These are phyloP conservation scores for Tephrocybe rancida DNA, from an alignment of 768 basidiomycete genomes.

Conservation along the genomic window DNA sequence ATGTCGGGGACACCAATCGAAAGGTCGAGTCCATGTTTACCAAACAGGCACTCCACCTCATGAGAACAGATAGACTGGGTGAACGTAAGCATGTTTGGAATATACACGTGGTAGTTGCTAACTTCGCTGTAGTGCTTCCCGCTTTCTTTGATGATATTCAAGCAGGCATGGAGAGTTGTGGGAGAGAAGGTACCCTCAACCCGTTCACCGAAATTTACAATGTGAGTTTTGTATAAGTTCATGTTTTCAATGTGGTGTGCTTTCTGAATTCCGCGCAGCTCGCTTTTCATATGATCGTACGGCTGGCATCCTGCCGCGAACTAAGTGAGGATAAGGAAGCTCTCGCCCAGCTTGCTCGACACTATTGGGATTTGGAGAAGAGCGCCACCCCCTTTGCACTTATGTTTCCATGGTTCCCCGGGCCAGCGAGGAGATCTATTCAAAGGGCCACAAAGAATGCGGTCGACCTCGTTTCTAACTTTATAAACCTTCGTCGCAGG, in stretches of 20 bases:
- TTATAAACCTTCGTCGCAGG: conserved; percentile 18
- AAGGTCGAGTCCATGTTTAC: no score
- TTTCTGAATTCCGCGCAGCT: conserved; percentile 16
- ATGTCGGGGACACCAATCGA: no score
- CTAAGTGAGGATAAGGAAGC: conserved; percentile 21
- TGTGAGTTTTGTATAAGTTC: conserved; percentile 11
- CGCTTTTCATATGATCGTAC: conserved; percentile 31
- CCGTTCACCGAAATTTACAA: conserved; percentile 27
- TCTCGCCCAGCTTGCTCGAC: conserved; percentile 18
- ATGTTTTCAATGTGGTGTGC: not conserved
- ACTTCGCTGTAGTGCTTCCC: conserved; percentile 23
- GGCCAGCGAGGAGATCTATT: conserved; percentile 13
- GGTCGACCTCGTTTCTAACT: conserved; percentile 14
- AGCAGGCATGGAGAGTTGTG: conserved; percentile 23
- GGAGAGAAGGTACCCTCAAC: conserved; percentile 22
- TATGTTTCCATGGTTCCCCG: conserved; percentile 26
- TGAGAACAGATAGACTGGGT: no score
- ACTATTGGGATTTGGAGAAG: conserved; percentile 30
- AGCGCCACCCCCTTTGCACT: conserved; percentile 18
- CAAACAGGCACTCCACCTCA: no score
- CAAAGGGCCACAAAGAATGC: conserved; percentile 19
- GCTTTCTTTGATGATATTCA: conserved; percentile 25
- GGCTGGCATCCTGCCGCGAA: conserved; percentile 31
- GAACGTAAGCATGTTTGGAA: no score
- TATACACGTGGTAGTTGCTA: no score